Base-by-base conservation (phyloP, 108 stramenopile genomes). In the Pinguiococcus pyrenoidosus region DNA sequence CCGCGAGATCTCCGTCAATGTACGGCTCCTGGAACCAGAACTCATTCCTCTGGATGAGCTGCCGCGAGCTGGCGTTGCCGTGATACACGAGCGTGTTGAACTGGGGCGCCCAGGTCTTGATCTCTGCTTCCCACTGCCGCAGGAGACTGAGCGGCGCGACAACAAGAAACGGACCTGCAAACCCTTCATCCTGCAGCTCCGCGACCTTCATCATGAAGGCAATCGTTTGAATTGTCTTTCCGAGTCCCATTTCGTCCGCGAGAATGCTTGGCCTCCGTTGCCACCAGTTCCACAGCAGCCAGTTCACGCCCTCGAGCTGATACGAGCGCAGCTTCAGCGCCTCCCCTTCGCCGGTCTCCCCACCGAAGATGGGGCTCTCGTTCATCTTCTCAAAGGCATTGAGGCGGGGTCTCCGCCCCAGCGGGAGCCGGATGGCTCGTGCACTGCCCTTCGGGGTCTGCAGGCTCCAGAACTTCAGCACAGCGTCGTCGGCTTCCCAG, bases 201-300 rank as follows among this genome's bases (percentile, higher is more conserved):
- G 46, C 27, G 34, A 74, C 51, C 20, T 59, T 46, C 3, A 82
- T 81, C 27, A 96, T 53, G 51, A 96, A 90, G n/a, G 85, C 72
- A 41, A 96, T 87, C 9, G 84, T 84, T 74, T 99, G 95, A 20
- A 96, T 64, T 2, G 98, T 99, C 70, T 99, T 89, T 35, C 83
- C 84, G 6, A 84, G 68, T 35, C 78, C 85, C 85, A 85, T 89
- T 72, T 94, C 96, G 67, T 97, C 92, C 12, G 92, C 92, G 20
- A 97, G 62, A 29, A 97, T 92, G 46, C 80, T 84, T 21, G 79
- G 71, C 18, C 74, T 63, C 13, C 85, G 85, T 49, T 86, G 81
- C 66, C 83, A 83, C 68, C 79, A 94, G 52, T 83, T 85, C 55
- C 78, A 79, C 28, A 92, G 74, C 37, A 97, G 71, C 92, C 92